Evolutionary conservation across 768 basidiomycete species (phyloP).

Genomic region (Suillus subalutaceus): DNA sequence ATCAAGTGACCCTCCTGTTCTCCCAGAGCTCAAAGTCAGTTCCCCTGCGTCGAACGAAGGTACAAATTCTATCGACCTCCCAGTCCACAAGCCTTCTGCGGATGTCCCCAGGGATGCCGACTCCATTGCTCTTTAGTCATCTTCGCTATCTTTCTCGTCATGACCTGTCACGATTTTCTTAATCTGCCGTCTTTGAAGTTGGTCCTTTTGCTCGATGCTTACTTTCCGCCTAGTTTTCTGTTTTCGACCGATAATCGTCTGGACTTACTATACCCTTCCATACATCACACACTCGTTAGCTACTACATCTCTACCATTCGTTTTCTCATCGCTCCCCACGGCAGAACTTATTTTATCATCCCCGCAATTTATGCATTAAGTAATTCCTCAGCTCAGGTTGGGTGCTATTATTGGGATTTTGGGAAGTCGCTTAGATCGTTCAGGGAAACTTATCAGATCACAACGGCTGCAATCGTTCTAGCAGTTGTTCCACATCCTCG

Average conservation of each 20-base stretch:
- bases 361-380: constrained; percentile 2
- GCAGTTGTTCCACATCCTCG: not conserved
- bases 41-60: constrained; percentile 37
- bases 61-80: constrained; percentile 11
- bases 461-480: not conserved
- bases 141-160: not conserved
- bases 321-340: not conserved
- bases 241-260: not conserved
- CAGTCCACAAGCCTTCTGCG: constrained; percentile 6
- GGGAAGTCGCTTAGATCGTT: not conserved
- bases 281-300: not conserved
- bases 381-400: not conserved
- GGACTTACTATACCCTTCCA: not conserved
- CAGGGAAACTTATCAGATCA: constrained; percentile 1
- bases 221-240: not conserved
- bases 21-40: constrained; percentile 38
- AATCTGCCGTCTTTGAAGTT: not conserved
- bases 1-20: constrained; percentile 33
- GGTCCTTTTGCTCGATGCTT: not conserved
- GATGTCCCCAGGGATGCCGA: constrained; percentile 8
- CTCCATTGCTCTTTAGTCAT: not conserved
- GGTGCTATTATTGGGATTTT: not conserved
- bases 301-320: not conserved
- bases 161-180: constrained; percentile 1
- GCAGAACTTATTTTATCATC: constrained; percentile 3